Conservation (phyloP, 2,329 filamentous ascomycete species). For the Hysterium pulicare region DNA sequence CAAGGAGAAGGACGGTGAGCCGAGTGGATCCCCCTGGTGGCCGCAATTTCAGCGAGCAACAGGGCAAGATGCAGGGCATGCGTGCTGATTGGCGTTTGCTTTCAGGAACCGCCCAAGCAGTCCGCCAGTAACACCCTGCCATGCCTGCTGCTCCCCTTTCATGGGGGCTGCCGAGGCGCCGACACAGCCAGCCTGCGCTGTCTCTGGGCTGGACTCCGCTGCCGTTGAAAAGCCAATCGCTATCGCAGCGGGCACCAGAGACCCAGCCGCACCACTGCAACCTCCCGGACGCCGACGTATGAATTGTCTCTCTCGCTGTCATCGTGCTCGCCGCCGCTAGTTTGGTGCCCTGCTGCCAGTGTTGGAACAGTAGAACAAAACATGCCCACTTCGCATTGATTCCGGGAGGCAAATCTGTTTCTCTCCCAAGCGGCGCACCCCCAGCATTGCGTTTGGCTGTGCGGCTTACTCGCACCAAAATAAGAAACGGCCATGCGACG, state of each 20-base stretch:
- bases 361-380: not conserved
- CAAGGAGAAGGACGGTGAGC: not conserved
- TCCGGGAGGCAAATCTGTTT: not conserved
- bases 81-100: not conserved
- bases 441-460: not conserved
- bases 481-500: slow-evolving; percentile 1
- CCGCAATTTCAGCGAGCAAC: slow-evolving; percentile 4
- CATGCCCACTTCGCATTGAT: too few relatives aligned
- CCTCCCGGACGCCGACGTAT: not conserved
- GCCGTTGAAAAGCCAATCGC: not conserved
- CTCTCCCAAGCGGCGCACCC: not conserved
- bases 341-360: not conserved
- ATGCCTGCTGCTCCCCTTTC: not conserved
- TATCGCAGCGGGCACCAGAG: not conserved
- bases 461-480: not conserved
- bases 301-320: not conserved
- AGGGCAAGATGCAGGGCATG: not conserved
- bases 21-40: not conserved
- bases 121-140: not conserved
- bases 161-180: not conserved
- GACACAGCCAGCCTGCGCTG: not conserved
- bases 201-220: not conserved
- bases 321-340: not conserved
- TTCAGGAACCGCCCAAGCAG: not conserved
- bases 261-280: not conserved